These are phyloP conservation scores for Carex scoparia DNA, from an alignment of 176 grass and related monocot genomes.

Conservation along the genomic window DNA sequence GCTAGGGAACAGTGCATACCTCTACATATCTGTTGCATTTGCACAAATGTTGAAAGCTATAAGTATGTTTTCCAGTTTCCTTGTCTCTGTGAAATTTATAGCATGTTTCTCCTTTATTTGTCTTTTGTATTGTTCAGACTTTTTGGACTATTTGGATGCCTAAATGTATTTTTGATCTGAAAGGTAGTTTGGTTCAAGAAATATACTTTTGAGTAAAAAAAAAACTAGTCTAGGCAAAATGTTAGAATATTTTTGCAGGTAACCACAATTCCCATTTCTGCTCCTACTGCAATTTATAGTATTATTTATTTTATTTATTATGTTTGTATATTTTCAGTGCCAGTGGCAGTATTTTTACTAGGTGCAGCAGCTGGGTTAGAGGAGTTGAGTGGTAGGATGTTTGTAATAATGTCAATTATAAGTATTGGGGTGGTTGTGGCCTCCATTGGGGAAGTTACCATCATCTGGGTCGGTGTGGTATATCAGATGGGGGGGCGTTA, in stretches of 20 bases:
- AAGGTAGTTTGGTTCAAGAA: background rate
- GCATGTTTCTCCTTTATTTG: background rate
- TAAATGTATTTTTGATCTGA: background rate
- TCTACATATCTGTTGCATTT: constrained; percentile 99
- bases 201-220: background rate
- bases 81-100: background rate
- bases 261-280: background rate
- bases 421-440: constrained; percentile 89
- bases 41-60: constrained; percentile 99
- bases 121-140: background rate
- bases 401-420: constrained; percentile 89
- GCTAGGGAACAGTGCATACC: constrained; percentile 96
- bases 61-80: constrained; percentile 50
- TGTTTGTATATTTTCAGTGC: constrained; percentile 59
- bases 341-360: constrained; percentile 92
- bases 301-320: background rate
- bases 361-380: constrained; percentile 82
- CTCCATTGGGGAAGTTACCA: constrained; percentile 90
- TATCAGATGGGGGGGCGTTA: constrained; percentile 98
- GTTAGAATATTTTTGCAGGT: background rate
- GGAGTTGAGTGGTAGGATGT: constrained; percentile 89
- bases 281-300: background rate
- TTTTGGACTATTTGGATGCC: background rate
- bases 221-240: background rate
- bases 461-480: constrained; percentile 89